Base-by-base conservation (phyloP, 202 grass and related monocot genomes). In the Schoenoplectus triqueter region DNA sequence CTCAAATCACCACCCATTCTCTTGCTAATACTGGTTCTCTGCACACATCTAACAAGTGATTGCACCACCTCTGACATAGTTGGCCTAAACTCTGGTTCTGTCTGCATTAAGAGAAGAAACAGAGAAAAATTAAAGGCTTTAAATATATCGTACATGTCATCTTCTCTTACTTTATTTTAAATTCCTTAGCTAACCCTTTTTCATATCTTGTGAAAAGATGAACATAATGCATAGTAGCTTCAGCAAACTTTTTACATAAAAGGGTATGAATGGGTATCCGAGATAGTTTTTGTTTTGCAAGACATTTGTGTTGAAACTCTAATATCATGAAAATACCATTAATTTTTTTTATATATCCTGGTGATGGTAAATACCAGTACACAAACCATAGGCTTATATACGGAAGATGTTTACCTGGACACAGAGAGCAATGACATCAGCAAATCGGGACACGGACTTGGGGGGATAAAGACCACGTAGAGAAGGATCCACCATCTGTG, bases 381-480 rank as follows among this genome's bases (percentile, higher is more conserved):
- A 77, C 21, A 56, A 48, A 17, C 45, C n/a, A 48, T 11, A 77
- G 21, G 7, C 18, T 55, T 3, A 50, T 74, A 17, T 73, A 52
- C 56, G 19, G 14, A 22, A 82, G 65, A 44, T 68, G 69, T 54
- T 89, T 80, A 98, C 95, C 93, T 95, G 93, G 64, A 91, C 73
- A 40, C 96, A 99, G 1, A 89, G 88, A 14, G 86, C 74, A 6
- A 95, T 84, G 68, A 92, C 87, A 86, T 95, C 90, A 1, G 96
- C 90, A 15, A 94, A 95, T 57, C 93, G 90, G 59, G 91, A 95
- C 45, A 98, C 13, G 10, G 93, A 89, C 59, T 92, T 95, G 0
- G 93, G 96, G 93, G 96, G 31, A 20, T 95, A 98, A 40, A 98
- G 88, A 31, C 96, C 96, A 4, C 93, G 90, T 17, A 98, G 90